Conservation (phyloP, 805 yeast species). For the Pichia manshurica region DNA sequence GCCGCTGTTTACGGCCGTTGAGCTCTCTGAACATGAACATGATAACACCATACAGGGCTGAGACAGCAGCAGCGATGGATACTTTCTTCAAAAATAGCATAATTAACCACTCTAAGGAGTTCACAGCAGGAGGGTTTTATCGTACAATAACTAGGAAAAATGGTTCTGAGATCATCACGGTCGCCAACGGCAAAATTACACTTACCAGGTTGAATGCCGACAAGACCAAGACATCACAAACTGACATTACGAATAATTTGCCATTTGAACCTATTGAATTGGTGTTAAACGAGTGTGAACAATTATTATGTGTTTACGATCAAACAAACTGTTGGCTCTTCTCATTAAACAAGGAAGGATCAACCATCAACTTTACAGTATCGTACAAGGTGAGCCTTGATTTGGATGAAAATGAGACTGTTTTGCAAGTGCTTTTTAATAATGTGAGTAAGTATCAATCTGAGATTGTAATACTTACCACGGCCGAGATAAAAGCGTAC, state of each 20-base stretch:
- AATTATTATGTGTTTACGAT: conserved; percentile 25
- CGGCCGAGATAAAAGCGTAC: conserved; percentile 30
- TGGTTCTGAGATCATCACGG: conserved; percentile 26
- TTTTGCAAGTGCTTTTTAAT: conserved; percentile 41
- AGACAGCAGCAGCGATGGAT: too few relatives aligned
- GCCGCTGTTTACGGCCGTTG: too few relatives aligned
- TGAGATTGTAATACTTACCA: conserved; percentile 39
- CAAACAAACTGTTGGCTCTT: conserved; percentile 15
- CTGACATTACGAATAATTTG: conserved; percentile 11
- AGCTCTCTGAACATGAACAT: too few relatives aligned
- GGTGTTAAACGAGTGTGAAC: conserved; percentile 23
- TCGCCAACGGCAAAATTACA: conserved; percentile 17
- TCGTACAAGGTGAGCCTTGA: conserved; percentile 10
- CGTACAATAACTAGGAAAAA: conserved; percentile 22
- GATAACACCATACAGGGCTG: too few relatives aligned
- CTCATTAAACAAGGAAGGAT: conserved; percentile 20
- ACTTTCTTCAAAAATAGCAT: conserved; percentile 1
- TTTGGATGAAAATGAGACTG: conserved; percentile 19
- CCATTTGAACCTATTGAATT: conserved; percentile 24
- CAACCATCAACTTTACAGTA: conserved; percentile 14
- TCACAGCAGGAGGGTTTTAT: conserved; percentile 15
- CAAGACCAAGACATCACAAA: background rate
- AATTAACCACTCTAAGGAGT: conserved; percentile 9
- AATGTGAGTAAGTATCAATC: conserved; percentile 38
- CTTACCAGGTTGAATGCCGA: conserved; percentile 16